Evolutionary conservation across 495 filamentous ascomycete genomes (phyloP).

Genomic region (Talaromyces thailandensis): DNA sequence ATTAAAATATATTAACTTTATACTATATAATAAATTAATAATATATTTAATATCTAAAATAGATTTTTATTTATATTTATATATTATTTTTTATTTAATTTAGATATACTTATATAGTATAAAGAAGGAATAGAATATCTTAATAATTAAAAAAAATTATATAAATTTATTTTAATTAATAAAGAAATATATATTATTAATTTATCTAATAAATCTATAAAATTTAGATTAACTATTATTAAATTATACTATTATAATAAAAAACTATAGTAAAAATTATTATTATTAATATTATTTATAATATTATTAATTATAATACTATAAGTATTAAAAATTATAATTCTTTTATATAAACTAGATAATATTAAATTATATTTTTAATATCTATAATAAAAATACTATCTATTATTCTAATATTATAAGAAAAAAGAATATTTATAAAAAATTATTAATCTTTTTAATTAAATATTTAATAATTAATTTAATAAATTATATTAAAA

Average conservation of each 20-base stretch:
- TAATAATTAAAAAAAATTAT: background rate
- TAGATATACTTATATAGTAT: slow-evolving; percentile 9
- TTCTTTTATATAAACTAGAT: background rate
- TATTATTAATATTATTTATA: background rate
- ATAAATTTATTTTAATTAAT: background rate
- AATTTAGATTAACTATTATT: background rate
- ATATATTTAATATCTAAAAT: slow-evolving; percentile 7
- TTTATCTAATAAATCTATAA: background rate
- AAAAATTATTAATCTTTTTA: background rate
- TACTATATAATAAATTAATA: background rate
- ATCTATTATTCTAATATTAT: background rate
- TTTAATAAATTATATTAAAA: background rate
- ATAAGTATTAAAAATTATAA: background rate
- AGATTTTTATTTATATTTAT: slow-evolving; percentile 5
- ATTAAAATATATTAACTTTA: background rate
- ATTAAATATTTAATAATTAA: background rate
- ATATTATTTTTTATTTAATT: slow-evolving; percentile 4
- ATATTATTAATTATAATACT: background rate
- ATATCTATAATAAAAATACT: background rate
- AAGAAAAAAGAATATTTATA: background rate
- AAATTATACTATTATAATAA: background rate
- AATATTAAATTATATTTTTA: background rate
- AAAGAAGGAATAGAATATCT: background rate
- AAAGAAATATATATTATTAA: background rate
- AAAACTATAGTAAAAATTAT: background rate